Evolutionary conservation across 306 rosid genomes (phyloP).

Genomic region (Senna tora): DNA sequence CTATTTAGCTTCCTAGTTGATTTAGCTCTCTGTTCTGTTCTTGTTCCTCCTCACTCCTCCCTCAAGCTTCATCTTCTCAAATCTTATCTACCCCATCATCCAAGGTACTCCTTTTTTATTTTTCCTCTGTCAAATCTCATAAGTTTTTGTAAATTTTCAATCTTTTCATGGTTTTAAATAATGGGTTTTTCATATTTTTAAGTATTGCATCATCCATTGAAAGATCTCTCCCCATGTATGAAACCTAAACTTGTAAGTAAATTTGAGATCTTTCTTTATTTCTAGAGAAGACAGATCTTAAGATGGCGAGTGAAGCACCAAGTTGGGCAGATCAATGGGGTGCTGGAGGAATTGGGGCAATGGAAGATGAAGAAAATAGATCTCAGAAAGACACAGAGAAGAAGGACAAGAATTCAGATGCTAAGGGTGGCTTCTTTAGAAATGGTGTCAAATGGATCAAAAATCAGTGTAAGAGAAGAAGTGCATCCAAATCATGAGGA

Average conservation of each 20-base stretch:
- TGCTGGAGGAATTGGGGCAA: slow-evolving; percentile 70
- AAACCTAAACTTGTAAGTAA: neutral
- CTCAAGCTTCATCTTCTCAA: slow-evolving; percentile 25
- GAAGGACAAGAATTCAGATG: slow-evolving; percentile 61
- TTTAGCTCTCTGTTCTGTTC: slow-evolving; percentile 30
- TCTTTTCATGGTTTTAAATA: neutral
- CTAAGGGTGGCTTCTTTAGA: slow-evolving; percentile 58
- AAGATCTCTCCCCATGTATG: neutral
- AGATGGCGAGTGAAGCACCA: slow-evolving; percentile 69
- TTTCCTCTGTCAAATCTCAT: slow-evolving; percentile 8
- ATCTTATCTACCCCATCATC: slow-evolving; percentile 36
- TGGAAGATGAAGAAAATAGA: slow-evolving; percentile 55
- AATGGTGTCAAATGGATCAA: slow-evolving; percentile 71
- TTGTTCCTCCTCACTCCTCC: slow-evolving; percentile 18
- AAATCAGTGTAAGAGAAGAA: slow-evolving; percentile 64
- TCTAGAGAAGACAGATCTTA: no score
- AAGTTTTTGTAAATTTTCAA: slow-evolving; percentile 1
- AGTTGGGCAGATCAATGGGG: slow-evolving; percentile 98
- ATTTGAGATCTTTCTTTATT: neutral
- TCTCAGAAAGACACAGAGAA: slow-evolving; percentile 46
- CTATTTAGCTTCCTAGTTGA: slow-evolving; percentile 38
- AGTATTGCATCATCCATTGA: neutral
- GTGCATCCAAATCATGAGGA: slow-evolving; percentile 40
- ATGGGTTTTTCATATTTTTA: slow-evolving; percentile 24
- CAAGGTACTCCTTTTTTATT: slow-evolving; percentile 34